Evolutionary conservation across 2,329 filamentous ascomycete genomes (phyloP).

Genomic region (Colletotrichum camelliae): DNA sequence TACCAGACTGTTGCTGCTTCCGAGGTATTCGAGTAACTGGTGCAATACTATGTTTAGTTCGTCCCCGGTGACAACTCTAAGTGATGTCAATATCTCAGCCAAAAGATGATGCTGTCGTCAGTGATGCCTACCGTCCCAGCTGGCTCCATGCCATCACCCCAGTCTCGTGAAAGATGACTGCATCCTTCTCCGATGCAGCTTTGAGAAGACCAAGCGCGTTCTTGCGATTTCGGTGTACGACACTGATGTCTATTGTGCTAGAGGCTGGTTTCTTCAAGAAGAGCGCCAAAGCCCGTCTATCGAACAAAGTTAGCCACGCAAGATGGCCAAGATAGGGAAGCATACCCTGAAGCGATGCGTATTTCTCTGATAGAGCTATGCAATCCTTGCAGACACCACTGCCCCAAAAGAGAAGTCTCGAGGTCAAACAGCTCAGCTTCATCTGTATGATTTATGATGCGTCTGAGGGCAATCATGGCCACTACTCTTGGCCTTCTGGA

Average conservation of each 20-base stretch:
- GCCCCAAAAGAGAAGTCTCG: constrained; percentile 70
- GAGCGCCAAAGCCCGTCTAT: constrained; percentile 65
- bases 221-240: constrained; percentile 69
- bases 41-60: constrained; percentile 88
- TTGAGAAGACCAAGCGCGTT: constrained; percentile 75
- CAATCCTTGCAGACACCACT: constrained; percentile 82
- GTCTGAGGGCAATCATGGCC: constrained; percentile 74
- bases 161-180: constrained; percentile 76
- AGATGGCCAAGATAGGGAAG: constrained; percentile 24
- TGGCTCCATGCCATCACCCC: constrained; percentile 87
- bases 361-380: constrained; percentile 86
- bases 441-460: constrained; percentile 71
- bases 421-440: constrained; percentile 68
- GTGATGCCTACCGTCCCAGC: constrained; percentile 66
- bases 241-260: constrained; percentile 38
- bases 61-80: constrained; percentile 73
- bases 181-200: constrained; percentile 72
- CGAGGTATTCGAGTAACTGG: constrained; percentile 84
- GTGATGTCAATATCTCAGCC: not conserved
- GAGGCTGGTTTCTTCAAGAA: constrained; percentile 60
- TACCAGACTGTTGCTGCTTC: constrained; percentile 79
- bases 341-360: constrained; percentile 77
- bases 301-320: constrained; percentile 22
- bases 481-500: constrained; percentile 69
- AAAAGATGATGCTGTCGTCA: not conserved